Evolutionary conservation across 768 basidiomycete species (phyloP).

Genomic region (Podaxis carcinomalis): DNA sequence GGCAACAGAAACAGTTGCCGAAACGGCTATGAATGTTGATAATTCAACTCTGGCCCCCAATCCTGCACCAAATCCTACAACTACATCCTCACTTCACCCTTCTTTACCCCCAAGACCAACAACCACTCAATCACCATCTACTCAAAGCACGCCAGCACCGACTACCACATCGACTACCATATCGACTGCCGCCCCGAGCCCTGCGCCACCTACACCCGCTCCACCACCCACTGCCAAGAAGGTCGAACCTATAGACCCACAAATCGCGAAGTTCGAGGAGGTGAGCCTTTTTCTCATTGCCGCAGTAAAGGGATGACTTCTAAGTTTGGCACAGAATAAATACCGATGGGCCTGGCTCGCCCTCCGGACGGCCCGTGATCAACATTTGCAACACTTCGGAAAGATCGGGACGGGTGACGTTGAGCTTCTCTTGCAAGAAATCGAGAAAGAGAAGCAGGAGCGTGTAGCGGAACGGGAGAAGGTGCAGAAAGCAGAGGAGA

Average conservation of each 20-base stretch:
- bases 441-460: slow-evolving; percentile 39
- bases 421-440: slow-evolving; percentile 43
- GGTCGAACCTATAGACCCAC: slow-evolving; percentile 33
- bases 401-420: slow-evolving; percentile 81
- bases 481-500: slow-evolving; percentile 33
- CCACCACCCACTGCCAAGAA: slow-evolving; percentile 19
- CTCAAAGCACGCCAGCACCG: slow-evolving; percentile 15
- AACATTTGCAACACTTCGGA: slow-evolving; percentile 72
- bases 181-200: slow-evolving; percentile 25
- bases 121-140: slow-evolving; percentile 11
- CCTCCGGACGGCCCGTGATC: slow-evolving; percentile 70
- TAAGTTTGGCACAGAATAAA: slow-evolving; percentile 50
- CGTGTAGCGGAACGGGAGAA: slow-evolving; percentile 27
- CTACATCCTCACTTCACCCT: slow-evolving; percentile 52
- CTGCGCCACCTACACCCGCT: slow-evolving; percentile 22
- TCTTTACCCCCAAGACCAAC: slow-evolving; percentile 53
- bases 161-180: slow-evolving; percentile 19
- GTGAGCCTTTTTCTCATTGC: slow-evolving; percentile 29
- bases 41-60: slow-evolving; percentile 19
- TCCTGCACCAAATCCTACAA: slow-evolving; percentile 23
- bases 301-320: slow-evolving; percentile 4
- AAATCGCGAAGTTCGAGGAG: slow-evolving; percentile 60
- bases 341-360: slow-evolving; percentile 79
- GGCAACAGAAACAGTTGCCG: background rate
- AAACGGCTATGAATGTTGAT: slow-evolving; percentile 16